Conservation (phyloP, 2,329 filamentous ascomycete species). For the Didymella pinodella region DNA sequence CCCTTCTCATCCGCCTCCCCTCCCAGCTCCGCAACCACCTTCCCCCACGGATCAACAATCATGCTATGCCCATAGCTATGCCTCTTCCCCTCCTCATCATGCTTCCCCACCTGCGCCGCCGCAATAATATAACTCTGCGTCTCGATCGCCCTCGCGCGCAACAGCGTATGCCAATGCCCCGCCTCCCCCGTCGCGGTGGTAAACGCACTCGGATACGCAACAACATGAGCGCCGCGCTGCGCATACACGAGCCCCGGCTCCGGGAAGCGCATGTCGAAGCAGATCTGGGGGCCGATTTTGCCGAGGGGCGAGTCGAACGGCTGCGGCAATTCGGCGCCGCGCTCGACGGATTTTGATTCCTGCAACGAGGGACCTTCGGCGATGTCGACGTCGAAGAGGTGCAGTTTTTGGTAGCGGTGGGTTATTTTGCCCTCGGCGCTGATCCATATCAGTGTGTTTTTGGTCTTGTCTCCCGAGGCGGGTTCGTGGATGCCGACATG, state of each 20-base stretch:
- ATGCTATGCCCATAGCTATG: constrained; percentile 86
- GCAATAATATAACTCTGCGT: constrained; percentile 88
- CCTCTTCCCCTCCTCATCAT: constrained; percentile 71
- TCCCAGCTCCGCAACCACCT: constrained; percentile 70
- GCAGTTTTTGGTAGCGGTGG: constrained; percentile 83
- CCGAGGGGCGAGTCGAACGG: constrained; percentile 80
- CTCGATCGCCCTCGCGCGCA: constrained; percentile 85
- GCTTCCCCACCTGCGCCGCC: constrained; percentile 77
- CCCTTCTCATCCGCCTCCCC: constrained; percentile 55
- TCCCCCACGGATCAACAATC: constrained; percentile 87
- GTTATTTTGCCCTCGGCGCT: constrained; percentile 65
- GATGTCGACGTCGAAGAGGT: constrained; percentile 81
- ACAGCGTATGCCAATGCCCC: constrained; percentile 79
- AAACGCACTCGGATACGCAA: constrained; percentile 90
- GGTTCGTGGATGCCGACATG: constrained; percentile 82
- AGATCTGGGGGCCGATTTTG: constrained; percentile 80
- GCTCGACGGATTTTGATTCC: constrained; percentile 72
- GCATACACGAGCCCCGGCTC: constrained; percentile 75
- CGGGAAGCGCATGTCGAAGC: constrained; percentile 88
- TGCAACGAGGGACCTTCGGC: constrained; percentile 65
- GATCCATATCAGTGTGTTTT: constrained; percentile 74
- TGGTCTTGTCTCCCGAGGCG: constrained; percentile 60
- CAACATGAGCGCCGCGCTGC: constrained; percentile 72
- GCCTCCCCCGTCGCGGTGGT: constrained; percentile 83
- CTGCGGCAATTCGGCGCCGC: constrained; percentile 60